Evolutionary conservation across 1,284 basidiomycete species (phyloP), one percentile per base, ranked within the genome.

Genomic region (Retiboletus fuscus): DNA sequence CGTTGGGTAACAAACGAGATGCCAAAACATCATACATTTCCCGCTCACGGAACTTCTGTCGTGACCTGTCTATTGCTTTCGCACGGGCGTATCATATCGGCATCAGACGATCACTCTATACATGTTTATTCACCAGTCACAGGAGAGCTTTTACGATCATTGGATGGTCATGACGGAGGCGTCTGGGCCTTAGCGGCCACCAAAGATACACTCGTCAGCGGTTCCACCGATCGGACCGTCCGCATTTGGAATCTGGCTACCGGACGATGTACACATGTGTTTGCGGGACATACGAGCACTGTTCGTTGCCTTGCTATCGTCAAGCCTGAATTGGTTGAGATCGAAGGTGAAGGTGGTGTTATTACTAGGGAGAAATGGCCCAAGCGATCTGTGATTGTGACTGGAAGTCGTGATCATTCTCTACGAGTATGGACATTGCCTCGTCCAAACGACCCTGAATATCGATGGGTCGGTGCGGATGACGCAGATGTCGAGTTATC

Each of bases 41-140:
- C 92, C 10, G 96, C 96, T 12, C 95, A 96, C 76, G 95, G 95
- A 3, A 91, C 91, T 58, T 93, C 93, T 57, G 96, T 98, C 69
- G 95, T 98, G 75, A 98, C 96, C 44, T 97, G 96, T 82, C 89
- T 98, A 64, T 90, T 98, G 78, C 96, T 98, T 85, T 97, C 96
- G 65, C 91, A 92, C 75, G 94, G 94, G 61, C 95, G 96, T 77
- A 95, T 98, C 82, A 96, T 98, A 77, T 96, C 95, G 10, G 96
- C 96, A 15, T 97, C 96, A 2, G 95, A 96, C 80, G 95, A 96
- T 82, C 95, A 97, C 79, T 95, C 95, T 7, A 97, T 98, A 78
- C 94, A 96, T 80, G 91, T 98, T 61, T 97, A 97, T 82, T 93
- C 92, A 39, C 95, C 95, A 24, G 82, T 87, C 34, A 95, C 93